A percentile compares a stretch with the other conserved stretches of the same genome.
phyloP scores from a whole-genome alignment of 2,329 filamentous ascomycete genomes.

The Microcyclospora pomicola region DNA sequence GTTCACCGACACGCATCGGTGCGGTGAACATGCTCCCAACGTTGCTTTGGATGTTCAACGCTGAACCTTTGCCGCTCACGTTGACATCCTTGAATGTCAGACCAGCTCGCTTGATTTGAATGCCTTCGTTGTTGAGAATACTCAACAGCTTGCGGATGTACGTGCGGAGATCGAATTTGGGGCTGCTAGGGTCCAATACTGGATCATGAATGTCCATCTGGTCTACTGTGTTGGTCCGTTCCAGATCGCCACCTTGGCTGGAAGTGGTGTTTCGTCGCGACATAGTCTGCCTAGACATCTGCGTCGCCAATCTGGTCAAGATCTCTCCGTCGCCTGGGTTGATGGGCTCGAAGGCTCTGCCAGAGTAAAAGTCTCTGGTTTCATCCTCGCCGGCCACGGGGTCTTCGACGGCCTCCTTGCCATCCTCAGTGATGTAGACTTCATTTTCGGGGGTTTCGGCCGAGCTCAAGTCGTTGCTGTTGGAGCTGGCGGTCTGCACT shows the following conservation, averaged over 20 bases:
- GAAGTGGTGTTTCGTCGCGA: slow-evolving; percentile 7
- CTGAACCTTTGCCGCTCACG: slow-evolving; percentile 52
- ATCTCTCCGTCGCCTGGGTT: slow-evolving; percentile 6
- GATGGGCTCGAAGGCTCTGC: slow-evolving; percentile 8
- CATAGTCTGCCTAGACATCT: slow-evolving; percentile 12
- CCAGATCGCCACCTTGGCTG: slow-evolving; percentile 8
- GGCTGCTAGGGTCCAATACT: slow-evolving; percentile 37
- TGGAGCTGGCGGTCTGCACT: slow-evolving; percentile 1
- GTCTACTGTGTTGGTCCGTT: slow-evolving; percentile 17
- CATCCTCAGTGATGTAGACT: slow-evolving; percentile 14
- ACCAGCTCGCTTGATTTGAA: slow-evolving; percentile 41
- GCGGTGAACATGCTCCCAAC: slow-evolving; percentile 46
- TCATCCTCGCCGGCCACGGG: slow-evolving; percentile 4
- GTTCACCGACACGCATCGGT: slow-evolving; percentile 44
- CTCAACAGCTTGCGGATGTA: slow-evolving; percentile 38
- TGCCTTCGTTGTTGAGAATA: slow-evolving; percentile 41
- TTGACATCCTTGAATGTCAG: slow-evolving; percentile 52
- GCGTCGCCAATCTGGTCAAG: slow-evolving; percentile 6
- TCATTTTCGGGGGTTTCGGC: neutral
- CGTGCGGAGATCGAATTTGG: slow-evolving; percentile 41
- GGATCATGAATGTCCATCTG: slow-evolving; percentile 33
- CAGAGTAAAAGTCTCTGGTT: slow-evolving; percentile 6
- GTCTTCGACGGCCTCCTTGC: slow-evolving; percentile 16
- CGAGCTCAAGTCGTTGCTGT: neutral
- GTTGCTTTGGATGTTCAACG: slow-evolving; percentile 55